A percentile compares a stretch with the other conserved stretches of the same genome.
Conservation (phyloP, 2,329 filamentous ascomycete genomes). For the Alternaria tenuissima region DNA sequence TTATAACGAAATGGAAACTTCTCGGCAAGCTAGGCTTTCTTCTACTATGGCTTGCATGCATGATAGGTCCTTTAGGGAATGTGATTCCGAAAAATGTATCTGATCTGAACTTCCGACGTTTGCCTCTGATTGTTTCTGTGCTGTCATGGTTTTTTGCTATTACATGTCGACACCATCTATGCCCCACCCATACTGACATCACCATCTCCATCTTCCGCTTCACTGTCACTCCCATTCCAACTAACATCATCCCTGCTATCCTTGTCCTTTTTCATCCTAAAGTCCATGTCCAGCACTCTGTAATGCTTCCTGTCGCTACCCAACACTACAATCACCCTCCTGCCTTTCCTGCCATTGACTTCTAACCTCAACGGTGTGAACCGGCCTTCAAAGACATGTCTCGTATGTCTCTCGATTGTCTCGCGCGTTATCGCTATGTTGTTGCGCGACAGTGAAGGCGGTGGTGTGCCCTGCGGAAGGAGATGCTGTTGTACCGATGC, state of each 20-base stretch:
- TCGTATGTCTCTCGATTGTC: conserved; percentile 38
- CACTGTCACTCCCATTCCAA: conserved; percentile 9
- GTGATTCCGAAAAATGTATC: conserved; percentile 51
- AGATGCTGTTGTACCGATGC: conserved; percentile 12
- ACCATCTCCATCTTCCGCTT: conserved; percentile 15
- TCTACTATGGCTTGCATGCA: conserved; percentile 42
- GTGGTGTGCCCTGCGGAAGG: not conserved
- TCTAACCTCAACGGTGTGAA: conserved; percentile 61
- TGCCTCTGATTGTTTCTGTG: not conserved
- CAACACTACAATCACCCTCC: conserved; percentile 63
- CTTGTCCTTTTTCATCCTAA: conserved; percentile 37
- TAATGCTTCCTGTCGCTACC: conserved; percentile 63
- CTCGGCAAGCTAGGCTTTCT: conserved; percentile 42
- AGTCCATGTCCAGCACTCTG: conserved; percentile 64
- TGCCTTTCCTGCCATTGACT: conserved; percentile 64
- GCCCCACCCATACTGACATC: conserved; percentile 7
- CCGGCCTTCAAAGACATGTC: conserved; percentile 58
- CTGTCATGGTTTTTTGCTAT: not conserved
- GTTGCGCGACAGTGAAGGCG: not conserved
- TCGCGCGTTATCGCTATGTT: conserved; percentile 13
- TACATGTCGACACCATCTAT: not conserved
- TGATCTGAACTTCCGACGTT: conserved; percentile 38
- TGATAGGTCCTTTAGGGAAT: conserved; percentile 49
- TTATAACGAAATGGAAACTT: conserved; percentile 47
- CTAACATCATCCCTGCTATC: conserved; percentile 7